Percentiles rank a stretch among this genome's conserved stretches.
These are phyloP conservation scores for Santalum album DNA, from an alignment of 164 flowering plant species.

Conservation along the genomic window DNA sequence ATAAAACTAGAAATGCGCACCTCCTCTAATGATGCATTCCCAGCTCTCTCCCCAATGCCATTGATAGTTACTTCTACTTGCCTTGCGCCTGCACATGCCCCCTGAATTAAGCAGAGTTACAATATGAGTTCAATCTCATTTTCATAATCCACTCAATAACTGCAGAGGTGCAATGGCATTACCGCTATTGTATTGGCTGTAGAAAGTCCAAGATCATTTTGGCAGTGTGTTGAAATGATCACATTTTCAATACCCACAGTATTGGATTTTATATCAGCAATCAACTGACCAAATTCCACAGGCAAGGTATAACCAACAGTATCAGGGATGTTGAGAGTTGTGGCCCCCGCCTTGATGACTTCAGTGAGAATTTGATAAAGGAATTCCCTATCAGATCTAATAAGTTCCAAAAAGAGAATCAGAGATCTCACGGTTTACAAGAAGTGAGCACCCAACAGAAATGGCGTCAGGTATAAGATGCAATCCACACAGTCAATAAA, in stretches of 20 bases:
- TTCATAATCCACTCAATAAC: neutral
- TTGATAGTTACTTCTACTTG: slow-evolving; percentile 88
- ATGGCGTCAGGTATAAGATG: neutral
- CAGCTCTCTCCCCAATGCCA: slow-evolving; percentile 99
- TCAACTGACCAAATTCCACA: slow-evolving; percentile 67
- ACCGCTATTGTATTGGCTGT: slow-evolving; percentile 90
- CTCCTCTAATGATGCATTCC: slow-evolving; percentile 98
- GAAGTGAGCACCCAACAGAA: neutral
- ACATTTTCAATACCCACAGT: slow-evolving; percentile 88
- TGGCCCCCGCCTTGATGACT: slow-evolving; percentile 95
- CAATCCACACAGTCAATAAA: neutral
- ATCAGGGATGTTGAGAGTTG: slow-evolving; percentile 94
- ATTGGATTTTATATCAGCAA: slow-evolving; percentile 83
- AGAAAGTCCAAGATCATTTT: slow-evolving; percentile 96
- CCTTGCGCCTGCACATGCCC: slow-evolving; percentile 86
- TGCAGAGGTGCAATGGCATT: slow-evolving; percentile 11
- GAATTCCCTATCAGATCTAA: slow-evolving; percentile 82
- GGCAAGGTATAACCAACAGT: slow-evolving; percentile 82
- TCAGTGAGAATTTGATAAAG: slow-evolving; percentile 78
- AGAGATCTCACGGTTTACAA: neutral
- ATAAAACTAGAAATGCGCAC: slow-evolving; percentile 26
- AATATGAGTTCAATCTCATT: slow-evolving; percentile 13
- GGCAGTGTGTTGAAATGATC: slow-evolving; percentile 94
- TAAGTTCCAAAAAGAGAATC: slow-evolving; percentile 5
- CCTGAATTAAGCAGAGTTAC: slow-evolving; percentile 39